These are phyloP conservation scores for Xylariaceae sp. DNA, from an alignment of 2,329 filamentous ascomycete species.

Conservation along the genomic window DNA sequence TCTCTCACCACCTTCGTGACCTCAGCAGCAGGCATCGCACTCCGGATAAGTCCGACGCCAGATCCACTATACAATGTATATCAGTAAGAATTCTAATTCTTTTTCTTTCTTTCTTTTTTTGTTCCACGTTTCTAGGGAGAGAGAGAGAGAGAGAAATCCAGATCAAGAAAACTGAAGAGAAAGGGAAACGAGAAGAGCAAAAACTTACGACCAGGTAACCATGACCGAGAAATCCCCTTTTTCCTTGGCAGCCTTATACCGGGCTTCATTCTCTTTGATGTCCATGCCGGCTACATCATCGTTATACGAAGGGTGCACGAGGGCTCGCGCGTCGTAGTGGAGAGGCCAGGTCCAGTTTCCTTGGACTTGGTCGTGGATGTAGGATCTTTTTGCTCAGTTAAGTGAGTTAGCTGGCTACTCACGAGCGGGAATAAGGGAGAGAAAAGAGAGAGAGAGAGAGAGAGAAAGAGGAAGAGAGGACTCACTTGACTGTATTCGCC, in stretches of 20 bases:
- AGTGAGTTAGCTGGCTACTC: not conserved
- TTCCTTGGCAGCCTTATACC: conserved; percentile 24
- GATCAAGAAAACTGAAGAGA: not conserved
- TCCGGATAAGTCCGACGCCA: conserved; percentile 27
- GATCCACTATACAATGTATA: conserved; percentile 23
- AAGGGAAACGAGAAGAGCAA: not conserved
- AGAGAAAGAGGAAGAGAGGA: not conserved
- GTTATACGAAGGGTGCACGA: conserved; percentile 26
- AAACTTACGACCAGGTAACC: conserved; percentile 33
- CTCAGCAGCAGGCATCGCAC: conserved; percentile 26
- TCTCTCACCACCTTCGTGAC: conserved; percentile 27
- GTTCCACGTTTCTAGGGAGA: too few species aligned
- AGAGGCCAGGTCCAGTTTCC: conserved; percentile 28
- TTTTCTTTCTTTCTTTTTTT: too few species aligned
- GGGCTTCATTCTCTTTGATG: conserved; percentile 26
- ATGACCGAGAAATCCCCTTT: conserved; percentile 26
- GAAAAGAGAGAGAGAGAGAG: too few species aligned
- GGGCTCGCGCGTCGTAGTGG: conserved; percentile 30
- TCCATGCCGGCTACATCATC: conserved; percentile 25
- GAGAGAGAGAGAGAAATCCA: too few species aligned
- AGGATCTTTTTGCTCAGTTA: conserved; percentile 19
- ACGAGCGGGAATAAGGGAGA: not conserved
- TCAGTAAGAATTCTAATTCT: not conserved
- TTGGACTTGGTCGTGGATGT: conserved; percentile 31
- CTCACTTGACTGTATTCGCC: conserved; percentile 33